phyloP scores from a whole-genome alignment of 768 basidiomycete species.

The Lenzites betulinus region DNA sequence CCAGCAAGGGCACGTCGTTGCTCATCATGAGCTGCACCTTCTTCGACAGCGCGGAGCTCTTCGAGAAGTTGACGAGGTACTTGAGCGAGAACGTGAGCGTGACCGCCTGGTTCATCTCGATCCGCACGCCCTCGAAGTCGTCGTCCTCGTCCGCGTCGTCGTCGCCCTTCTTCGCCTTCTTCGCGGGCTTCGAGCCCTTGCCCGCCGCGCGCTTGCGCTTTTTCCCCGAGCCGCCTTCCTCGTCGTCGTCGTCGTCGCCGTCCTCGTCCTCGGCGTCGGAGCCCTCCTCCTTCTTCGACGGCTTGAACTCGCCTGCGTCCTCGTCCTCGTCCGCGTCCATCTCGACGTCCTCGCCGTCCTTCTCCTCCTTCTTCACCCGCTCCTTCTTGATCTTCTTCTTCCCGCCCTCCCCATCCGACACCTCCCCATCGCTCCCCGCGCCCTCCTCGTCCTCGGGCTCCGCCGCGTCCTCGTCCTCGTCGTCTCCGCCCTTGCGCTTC shows the following conservation, averaged over 20 bases:
- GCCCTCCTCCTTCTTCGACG: conserved; percentile 17
- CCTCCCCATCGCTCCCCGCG: conserved; percentile 46
- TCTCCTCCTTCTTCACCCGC: conserved; percentile 55
- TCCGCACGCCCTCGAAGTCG: conserved; percentile 58
- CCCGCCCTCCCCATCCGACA: conserved; percentile 40
- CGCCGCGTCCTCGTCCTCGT: conserved; percentile 46
- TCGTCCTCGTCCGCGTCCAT: conserved; percentile 40
- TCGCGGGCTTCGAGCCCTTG: conserved; percentile 57
- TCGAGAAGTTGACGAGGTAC: conserved; percentile 96
- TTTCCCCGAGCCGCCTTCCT: conserved; percentile 41
- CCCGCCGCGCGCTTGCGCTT: conserved; percentile 64
- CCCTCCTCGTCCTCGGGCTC: conserved; percentile 50
- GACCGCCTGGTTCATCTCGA: conserved; percentile 91
- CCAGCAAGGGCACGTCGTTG: conserved; percentile 88
- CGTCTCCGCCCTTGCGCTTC: conserved; percentile 41
- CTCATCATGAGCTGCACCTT: conserved; percentile 86
- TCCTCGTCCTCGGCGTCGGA: conserved; percentile 39
- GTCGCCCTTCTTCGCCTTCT: conserved; percentile 56
- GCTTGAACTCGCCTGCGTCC: conserved; percentile 45
- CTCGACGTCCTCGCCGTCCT: conserved; percentile 42
- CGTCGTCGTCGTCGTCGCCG: conserved; percentile 33
- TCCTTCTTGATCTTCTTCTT: conserved; percentile 42
- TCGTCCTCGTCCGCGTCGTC: conserved; percentile 41
- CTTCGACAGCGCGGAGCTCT: conserved; percentile 73
- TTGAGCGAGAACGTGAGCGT: conserved; percentile 94